Percentiles rank a stretch among this genome's conserved stretches.
Conservation (phyloP, 306 rosid genomes). For the Rosa chinensis region DNA sequence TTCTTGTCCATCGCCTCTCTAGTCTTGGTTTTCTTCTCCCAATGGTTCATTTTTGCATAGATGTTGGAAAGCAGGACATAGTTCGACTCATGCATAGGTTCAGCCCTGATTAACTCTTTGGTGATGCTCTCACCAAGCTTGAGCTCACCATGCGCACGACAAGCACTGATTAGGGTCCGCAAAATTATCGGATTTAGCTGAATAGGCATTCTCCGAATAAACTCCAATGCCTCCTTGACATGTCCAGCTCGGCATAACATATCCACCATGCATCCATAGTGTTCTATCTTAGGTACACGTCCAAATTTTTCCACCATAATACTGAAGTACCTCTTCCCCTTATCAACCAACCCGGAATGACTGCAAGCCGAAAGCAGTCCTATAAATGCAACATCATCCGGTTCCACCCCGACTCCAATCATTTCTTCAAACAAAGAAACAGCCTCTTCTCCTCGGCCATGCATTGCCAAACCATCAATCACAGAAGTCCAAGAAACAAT, state of each 20-base stretch:
- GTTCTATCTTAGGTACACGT: slow-evolving; percentile 77
- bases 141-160: slow-evolving; percentile 69
- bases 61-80: slow-evolving; percentile 83
- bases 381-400: slow-evolving; percentile 73
- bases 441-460: slow-evolving; percentile 76
- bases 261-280: slow-evolving; percentile 91
- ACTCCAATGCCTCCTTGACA: slow-evolving; percentile 69
- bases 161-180: slow-evolving; percentile 69
- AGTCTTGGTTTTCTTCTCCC: slow-evolving; percentile 84
- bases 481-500: slow-evolving; percentile 94
- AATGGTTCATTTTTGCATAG: slow-evolving; percentile 66
- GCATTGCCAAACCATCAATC: slow-evolving; percentile 85
- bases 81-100: slow-evolving; percentile 73
- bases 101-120: slow-evolving; percentile 49
- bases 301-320: slow-evolving; percentile 49
- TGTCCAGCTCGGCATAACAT: slow-evolving; percentile 82
- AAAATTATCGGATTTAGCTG: slow-evolving; percentile 71
- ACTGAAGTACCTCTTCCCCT: slow-evolving; percentile 60
- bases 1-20: slow-evolving; percentile 77
- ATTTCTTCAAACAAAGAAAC: slow-evolving; percentile 71
- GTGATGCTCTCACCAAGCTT: slow-evolving; percentile 73
- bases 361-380: slow-evolving; percentile 94
- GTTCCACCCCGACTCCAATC: slow-evolving; percentile 52
- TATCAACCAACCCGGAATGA: slow-evolving; percentile 73
- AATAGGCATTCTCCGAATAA: slow-evolving; percentile 63